Conservation (phyloP, 257 asterid species). For the Penstemon davidsonii region DNA sequence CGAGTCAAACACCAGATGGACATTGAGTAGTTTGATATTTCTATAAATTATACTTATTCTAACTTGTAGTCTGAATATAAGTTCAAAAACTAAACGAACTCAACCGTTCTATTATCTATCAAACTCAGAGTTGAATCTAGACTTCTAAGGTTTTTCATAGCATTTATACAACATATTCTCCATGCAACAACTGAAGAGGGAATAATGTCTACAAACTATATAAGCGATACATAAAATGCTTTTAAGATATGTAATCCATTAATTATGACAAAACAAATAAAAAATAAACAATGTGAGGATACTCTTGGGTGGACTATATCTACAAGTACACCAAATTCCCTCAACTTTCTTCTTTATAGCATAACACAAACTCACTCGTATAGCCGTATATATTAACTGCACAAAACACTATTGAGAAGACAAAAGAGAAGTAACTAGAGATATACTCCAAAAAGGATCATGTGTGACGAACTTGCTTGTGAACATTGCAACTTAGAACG, state of each 20-base stretch:
- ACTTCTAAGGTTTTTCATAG: not conserved
- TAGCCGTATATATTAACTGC: slow-evolving; percentile 8
- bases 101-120: too few relatives aligned
- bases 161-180: not conserved
- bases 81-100: too few relatives aligned
- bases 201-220: not conserved
- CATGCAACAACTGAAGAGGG: not conserved
- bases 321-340: slow-evolving; percentile 25
- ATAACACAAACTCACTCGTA: slow-evolving; percentile 13
- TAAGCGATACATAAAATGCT: not conserved
- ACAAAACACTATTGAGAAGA: slow-evolving; percentile 6
- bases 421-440: not conserved
- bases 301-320: slow-evolving; percentile 10
- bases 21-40: too few relatives aligned
- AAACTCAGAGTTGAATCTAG: too few relatives aligned
- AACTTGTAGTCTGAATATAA: too few relatives aligned
- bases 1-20: too few relatives aligned
- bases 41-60: too few relatives aligned
- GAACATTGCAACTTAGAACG: slow-evolving; percentile 2
- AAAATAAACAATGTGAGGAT: slow-evolving; percentile 14
- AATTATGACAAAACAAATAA: slow-evolving; percentile 10
- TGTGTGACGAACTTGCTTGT: not conserved
- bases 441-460: not conserved
- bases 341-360: slow-evolving; percentile 14
- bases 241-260: slow-evolving; percentile 13